Percentiles rank a stretch among this genome's conserved stretches.
phyloP scores from a whole-genome alignment of 129 eudicot species.

The Heracleum sosnowskyi region DNA sequence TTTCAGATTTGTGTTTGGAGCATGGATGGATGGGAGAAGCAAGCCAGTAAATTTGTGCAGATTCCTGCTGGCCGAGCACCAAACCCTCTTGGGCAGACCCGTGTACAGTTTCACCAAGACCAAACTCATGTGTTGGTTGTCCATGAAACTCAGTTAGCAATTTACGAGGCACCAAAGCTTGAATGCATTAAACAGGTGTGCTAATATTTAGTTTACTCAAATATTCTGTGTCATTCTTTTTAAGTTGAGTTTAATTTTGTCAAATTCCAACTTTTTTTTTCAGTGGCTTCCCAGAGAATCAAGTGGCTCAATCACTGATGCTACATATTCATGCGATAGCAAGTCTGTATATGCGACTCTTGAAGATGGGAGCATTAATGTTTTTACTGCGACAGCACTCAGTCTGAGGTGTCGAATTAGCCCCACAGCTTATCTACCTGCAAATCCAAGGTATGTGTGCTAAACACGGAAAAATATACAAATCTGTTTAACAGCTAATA shows the following conservation, averaged over 20 bases:
- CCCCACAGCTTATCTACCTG: slow-evolving; percentile 38
- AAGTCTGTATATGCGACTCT: slow-evolving; percentile 26
- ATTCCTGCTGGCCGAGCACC: slow-evolving; percentile 28
- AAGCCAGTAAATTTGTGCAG: slow-evolving; percentile 27
- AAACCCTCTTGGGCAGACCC: slow-evolving; percentile 31
- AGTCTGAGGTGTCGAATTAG: slow-evolving; percentile 30
- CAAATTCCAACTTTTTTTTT: neutral
- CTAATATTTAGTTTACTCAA: neutral
- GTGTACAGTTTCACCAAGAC: slow-evolving; percentile 19
- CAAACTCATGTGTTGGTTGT: slow-evolving; percentile 31
- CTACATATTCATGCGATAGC: slow-evolving; percentile 50
- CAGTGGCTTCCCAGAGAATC: slow-evolving; percentile 46
- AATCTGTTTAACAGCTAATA: neutral
- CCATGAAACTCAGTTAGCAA: slow-evolving; percentile 42
- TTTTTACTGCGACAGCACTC: slow-evolving; percentile 29
- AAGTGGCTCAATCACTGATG: slow-evolving; percentile 38
- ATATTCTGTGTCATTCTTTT: neutral
- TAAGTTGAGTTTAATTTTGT: neutral
- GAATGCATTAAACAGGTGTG: slow-evolving; percentile 43
- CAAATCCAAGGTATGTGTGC: slow-evolving; percentile 24
- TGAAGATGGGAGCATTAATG: slow-evolving; percentile 38
- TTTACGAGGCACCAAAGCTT: slow-evolving; percentile 34
- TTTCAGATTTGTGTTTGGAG: slow-evolving; percentile 43
- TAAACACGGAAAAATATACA: neutral
- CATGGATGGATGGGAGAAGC: slow-evolving; percentile 32